Base-by-base conservation (phyloP, 2,329 filamentous ascomycete genomes). In the Colletotrichum sp. region DNA sequence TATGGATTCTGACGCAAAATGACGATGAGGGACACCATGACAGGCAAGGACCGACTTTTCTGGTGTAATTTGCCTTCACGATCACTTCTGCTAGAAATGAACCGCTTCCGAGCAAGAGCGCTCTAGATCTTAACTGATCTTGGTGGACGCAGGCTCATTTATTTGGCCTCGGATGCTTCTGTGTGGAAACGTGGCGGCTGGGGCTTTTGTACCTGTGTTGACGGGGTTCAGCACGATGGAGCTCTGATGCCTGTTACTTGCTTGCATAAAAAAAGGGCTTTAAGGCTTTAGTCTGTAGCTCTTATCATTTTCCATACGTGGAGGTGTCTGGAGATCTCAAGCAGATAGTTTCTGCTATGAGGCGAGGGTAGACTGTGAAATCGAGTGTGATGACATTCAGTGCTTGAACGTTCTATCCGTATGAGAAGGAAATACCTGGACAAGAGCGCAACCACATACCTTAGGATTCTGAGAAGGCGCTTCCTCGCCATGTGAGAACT, bases 1-100 rank as follows among this genome's bases (percentile, higher is more conserved):
- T n/a, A n/a, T 19, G 8, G 16, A n/a, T 11, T 1, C 5, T 11
- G 0, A 44, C 5, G 39, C 0, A n/a, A 44, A 3, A 2, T 19
- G 39, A 11, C 19, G 1, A 2, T 0, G 3, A 1, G 39, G 8
- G 39, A n/a, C 39, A 11, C 3, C 3, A 44, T 6, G 39, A 44
- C 0, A n/a, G 16, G 3, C 3, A 44, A 44, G 19, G 19, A 11
- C 3, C 19, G 8, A 2, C 8, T n/a, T 44, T n/a, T n/a, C 39
- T n/a, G 1, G 8, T 44, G 39, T 6, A 3, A 44, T n/a, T n/a
- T 6, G 16, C 16, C 16, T 44, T n/a, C 8, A 6, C 8, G 5
- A 19, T 44, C 5, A 3, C 8, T 44, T 44, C 16, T 44, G 39
- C 16, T n/a, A 44, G 39, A 19, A 5, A n/a, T 44, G 2, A 9